phyloP scores from a whole-genome alignment of 2,329 filamentous ascomycete species.

The Incumbomyces delicatus region DNA sequence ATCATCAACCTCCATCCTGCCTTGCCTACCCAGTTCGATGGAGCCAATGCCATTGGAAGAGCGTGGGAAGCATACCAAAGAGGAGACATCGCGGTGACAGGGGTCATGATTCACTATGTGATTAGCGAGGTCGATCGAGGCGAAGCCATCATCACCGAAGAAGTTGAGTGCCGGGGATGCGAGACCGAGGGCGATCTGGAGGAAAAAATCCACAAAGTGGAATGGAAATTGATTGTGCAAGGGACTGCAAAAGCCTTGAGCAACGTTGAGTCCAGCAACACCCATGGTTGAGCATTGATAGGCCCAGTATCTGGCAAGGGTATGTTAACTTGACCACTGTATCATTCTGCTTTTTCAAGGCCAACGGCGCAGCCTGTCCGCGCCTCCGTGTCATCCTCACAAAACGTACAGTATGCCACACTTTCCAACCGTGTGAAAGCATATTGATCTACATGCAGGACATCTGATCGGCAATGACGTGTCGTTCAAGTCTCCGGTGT shows the following conservation, averaged over 20 bases:
- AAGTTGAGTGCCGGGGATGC: slow-evolving; percentile 56
- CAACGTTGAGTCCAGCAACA: not conserved
- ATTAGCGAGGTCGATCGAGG: slow-evolving; percentile 72
- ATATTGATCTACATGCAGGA: too few relatives aligned
- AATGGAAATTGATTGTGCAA: slow-evolving; percentile 71
- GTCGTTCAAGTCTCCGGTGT: too few relatives aligned
- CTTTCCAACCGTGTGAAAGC: too few relatives aligned
- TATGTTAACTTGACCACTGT: too few relatives aligned
- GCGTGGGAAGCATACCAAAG: slow-evolving; percentile 64
- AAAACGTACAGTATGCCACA: too few relatives aligned
- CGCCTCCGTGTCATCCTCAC: too few relatives aligned
- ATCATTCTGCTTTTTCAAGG: too few relatives aligned
- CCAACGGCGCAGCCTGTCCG: too few relatives aligned
- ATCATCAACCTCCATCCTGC: slow-evolving; percentile 80
- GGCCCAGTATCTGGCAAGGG: too few relatives aligned
- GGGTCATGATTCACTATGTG: slow-evolving; percentile 85
- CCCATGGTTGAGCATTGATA: not conserved
- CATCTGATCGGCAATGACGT: too few relatives aligned
- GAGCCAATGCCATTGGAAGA: slow-evolving; percentile 65
- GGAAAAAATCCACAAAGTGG: slow-evolving; percentile 62
- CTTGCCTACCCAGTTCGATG: slow-evolving; percentile 64
- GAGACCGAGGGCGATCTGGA: slow-evolving; percentile 58
- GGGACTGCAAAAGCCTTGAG: slow-evolving; percentile 45
- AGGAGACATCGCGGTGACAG: slow-evolving; percentile 58
- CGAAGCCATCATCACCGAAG: slow-evolving; percentile 57